These are phyloP conservation scores for Trametes gibbosa DNA, from an alignment of 768 basidiomycete species.

Conservation along the genomic window DNA sequence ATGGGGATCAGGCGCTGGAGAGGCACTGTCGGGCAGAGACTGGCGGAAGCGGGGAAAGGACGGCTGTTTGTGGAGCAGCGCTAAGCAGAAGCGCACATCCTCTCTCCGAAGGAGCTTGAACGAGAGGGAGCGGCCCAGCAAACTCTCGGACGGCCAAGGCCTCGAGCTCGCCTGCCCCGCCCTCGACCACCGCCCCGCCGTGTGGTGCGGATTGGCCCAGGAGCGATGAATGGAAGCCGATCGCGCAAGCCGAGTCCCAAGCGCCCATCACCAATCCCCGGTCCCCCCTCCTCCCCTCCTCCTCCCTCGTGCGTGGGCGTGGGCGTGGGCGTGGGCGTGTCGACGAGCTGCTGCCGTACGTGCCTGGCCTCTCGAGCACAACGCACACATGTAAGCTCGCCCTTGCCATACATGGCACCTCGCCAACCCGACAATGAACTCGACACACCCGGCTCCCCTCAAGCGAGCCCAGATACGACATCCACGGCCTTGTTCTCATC, in stretches of 20 bases:
- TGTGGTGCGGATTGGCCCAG: too few species aligned
- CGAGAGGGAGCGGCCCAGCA: not conserved
- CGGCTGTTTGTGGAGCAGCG: not conserved
- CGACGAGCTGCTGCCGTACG: too few species aligned
- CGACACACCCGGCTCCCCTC: not conserved
- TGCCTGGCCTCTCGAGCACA: not conserved
- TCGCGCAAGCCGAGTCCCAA: not conserved
- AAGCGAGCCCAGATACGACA: not conserved
- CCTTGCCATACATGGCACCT: not conserved
- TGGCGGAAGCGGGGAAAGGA: not conserved
- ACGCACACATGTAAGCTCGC: not conserved
- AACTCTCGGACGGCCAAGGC: too few species aligned
- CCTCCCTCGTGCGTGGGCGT: not conserved
- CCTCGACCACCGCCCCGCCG: too few species aligned
- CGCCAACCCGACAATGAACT: too few species aligned
- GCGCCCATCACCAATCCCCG: not conserved
- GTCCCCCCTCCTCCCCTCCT: not conserved
- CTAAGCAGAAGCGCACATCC: not conserved
- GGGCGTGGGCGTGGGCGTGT: not conserved
- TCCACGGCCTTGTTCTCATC: not conserved
- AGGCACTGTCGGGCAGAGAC: not conserved
- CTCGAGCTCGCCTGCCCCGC: not conserved
- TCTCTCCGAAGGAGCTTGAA: not conserved
- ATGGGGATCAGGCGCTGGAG: not conserved
- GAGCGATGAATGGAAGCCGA: not conserved